Percentiles rank a stretch among this genome's conserved stretches.
Evolutionary conservation across 495 filamentous ascomycete genomes (phyloP).

Genomic region (Podospora australis): DNA sequence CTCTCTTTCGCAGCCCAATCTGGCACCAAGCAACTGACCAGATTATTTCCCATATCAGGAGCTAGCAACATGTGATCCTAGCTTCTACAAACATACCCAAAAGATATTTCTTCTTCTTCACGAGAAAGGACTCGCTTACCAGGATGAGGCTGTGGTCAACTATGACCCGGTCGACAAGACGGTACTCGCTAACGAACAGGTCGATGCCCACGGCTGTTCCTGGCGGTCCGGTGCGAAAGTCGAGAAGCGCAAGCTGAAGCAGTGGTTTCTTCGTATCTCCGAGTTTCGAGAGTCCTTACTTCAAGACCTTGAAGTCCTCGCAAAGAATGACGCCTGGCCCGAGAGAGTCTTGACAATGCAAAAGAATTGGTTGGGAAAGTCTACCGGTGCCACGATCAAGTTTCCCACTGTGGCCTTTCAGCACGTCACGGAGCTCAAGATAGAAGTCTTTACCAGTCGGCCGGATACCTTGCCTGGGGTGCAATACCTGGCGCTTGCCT

Average conservation of each 20-base stretch:
- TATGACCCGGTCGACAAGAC: conserved; percentile 88
- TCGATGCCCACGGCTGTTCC: conserved; percentile 73
- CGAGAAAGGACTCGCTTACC: conserved; percentile 68
- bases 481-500: conserved; percentile 74
- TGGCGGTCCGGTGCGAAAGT: conserved; percentile 87
- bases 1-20: neutral
- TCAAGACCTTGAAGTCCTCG: conserved; percentile 61
- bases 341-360: conserved; percentile 79
- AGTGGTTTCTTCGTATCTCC: conserved; percentile 88
- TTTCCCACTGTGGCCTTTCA: conserved; percentile 51
- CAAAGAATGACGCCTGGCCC: conserved; percentile 62
- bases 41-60: conserved; percentile 50
- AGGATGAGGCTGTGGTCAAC: conserved; percentile 73
- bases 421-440: conserved; percentile 30
- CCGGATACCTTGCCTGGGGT: conserved; percentile 80
- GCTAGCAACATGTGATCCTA: conserved; percentile 72
- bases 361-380: conserved; percentile 81
- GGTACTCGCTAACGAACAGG: conserved; percentile 86
- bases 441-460: conserved; percentile 79
- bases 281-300: conserved; percentile 68
- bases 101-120: conserved; percentile 71
- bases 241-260: conserved; percentile 69
- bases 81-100: conserved; percentile 86
- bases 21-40: conserved; percentile 1
- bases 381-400: conserved; percentile 61